Conservation (phyloP, 257 asterid genomes). For the Jaltomata sinuosa region DNA sequence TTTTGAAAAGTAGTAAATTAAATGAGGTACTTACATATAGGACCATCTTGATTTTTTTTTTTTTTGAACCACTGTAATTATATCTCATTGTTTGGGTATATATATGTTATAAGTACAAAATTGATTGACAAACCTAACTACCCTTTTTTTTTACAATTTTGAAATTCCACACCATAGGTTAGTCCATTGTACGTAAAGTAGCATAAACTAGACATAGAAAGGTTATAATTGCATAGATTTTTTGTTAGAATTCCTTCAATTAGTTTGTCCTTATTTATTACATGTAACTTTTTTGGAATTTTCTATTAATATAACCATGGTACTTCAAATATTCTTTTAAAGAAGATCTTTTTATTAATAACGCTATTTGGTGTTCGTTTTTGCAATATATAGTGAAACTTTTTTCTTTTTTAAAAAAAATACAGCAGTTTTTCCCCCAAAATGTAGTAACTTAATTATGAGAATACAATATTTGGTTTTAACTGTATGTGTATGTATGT, state of each 20-base stretch:
- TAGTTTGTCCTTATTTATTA: background rate
- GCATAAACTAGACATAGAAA: background rate
- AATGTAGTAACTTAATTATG: no score
- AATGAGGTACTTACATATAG: background rate
- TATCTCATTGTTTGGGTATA: background rate
- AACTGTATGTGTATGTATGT: no score
- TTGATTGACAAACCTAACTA: background rate
- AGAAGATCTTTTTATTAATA: no score
- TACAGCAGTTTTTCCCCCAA: no score
- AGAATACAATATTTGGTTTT: no score
- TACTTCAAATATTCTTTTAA: no score
- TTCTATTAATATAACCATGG: no score
- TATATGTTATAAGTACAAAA: background rate
- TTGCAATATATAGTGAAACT: no score
- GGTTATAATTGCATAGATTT: background rate
- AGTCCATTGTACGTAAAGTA: background rate
- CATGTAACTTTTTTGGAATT: background rate
- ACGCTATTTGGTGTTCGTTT: no score
- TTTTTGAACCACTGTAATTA: background rate
- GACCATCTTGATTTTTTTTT: background rate
- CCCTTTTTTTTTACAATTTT: background rate
- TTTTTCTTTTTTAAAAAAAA: no score
- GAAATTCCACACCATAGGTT: background rate
- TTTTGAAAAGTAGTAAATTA: background rate
- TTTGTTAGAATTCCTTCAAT: background rate